These are phyloP conservation scores for Pythium utonaiense DNA, from an alignment of 352 stramenopile genomes.

Conservation along the genomic window DNA sequence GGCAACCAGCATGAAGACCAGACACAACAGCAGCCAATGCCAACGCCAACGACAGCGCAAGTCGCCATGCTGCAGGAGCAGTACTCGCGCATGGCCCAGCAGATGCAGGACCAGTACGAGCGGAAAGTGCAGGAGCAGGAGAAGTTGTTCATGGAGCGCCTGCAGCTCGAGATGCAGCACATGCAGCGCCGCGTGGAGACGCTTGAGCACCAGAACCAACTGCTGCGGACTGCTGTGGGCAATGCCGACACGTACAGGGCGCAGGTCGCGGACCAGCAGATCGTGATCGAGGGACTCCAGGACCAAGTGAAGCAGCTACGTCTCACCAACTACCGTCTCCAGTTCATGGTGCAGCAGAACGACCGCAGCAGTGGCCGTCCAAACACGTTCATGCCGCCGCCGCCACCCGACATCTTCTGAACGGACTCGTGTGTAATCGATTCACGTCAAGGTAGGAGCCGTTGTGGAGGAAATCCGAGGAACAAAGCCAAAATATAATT, in stretches of 20 bases:
- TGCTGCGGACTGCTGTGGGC: slow-evolving; percentile 40
- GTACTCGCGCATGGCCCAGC: slow-evolving; percentile 21
- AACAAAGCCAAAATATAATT: slow-evolving; percentile 18
- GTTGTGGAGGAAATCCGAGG: no score
- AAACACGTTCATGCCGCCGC: slow-evolving; percentile 47
- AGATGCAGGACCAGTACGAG: slow-evolving; percentile 50
- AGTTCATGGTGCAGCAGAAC: slow-evolving; percentile 71
- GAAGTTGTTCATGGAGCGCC: slow-evolving; percentile 33
- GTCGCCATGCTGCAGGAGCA: slow-evolving; percentile 15
- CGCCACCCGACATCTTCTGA: slow-evolving; percentile 71
- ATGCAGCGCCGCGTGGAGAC: slow-evolving; percentile 41
- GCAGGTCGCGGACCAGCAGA: slow-evolving; percentile 52
- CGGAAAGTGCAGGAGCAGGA: slow-evolving; percentile 42
- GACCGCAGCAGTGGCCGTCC: slow-evolving; percentile 47
- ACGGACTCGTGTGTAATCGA: no score
- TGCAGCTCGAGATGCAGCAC: slow-evolving; percentile 49
- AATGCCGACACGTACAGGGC: slow-evolving; percentile 41
- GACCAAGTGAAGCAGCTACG: slow-evolving; percentile 68
- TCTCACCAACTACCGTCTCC: slow-evolving; percentile 62
- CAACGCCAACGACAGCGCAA: not conserved
- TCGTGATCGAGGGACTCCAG: slow-evolving; percentile 66
- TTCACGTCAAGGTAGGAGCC: no score
- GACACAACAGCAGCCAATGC: not conserved
- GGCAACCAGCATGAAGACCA: slow-evolving; percentile 13
- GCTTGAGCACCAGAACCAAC: slow-evolving; percentile 51